Conservation (phyloP, 371 early-diverging fungal species). For the Synchytrium microbalum region DNA sequence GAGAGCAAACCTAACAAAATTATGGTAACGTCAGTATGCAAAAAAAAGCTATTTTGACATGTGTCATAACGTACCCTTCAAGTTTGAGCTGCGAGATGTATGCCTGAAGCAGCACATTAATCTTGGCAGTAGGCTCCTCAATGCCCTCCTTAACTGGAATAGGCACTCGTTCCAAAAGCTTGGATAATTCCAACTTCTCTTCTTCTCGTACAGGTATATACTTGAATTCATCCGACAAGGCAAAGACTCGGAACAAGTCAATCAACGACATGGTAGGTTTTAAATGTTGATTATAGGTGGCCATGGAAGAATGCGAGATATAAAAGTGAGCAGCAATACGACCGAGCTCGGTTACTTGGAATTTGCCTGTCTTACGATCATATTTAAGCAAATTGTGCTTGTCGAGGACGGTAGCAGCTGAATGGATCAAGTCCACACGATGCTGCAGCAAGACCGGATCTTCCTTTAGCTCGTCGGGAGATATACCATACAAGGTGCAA, state of each 20-base stretch:
- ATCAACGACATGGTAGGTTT: constrained; percentile 85
- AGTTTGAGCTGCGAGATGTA: constrained; percentile 86
- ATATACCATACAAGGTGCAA: constrained; percentile 72
- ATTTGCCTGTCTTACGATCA: constrained; percentile 79
- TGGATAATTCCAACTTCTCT: constrained; percentile 87
- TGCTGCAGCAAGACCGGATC: constrained; percentile 81
- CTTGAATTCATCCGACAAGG: constrained; percentile 87
- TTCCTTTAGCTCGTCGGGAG: constrained; percentile 56
- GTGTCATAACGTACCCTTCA: constrained; percentile 67
- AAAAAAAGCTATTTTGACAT: constrained; percentile 65
- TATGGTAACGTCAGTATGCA: too few species aligned
- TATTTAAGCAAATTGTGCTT: constrained; percentile 86
- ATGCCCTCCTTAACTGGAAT: constrained; percentile 85
- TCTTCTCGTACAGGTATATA: constrained; percentile 93
- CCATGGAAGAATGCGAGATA: constrained; percentile 81
- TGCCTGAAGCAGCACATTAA: constrained; percentile 90
- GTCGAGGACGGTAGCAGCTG: constrained; percentile 78
- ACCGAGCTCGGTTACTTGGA: constrained; percentile 87
- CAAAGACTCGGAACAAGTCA: constrained; percentile 87
- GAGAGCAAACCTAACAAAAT: constrained; percentile 71
- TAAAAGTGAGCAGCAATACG: constrained; percentile 95
- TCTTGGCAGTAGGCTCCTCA: constrained; percentile 88
- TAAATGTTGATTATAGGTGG: constrained; percentile 87
- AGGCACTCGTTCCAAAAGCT: constrained; percentile 89
- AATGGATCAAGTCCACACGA: constrained; percentile 82